These are phyloP conservation scores for Boehmeria nivea DNA, from an alignment of 306 rosid genomes.

Conservation along the genomic window DNA sequence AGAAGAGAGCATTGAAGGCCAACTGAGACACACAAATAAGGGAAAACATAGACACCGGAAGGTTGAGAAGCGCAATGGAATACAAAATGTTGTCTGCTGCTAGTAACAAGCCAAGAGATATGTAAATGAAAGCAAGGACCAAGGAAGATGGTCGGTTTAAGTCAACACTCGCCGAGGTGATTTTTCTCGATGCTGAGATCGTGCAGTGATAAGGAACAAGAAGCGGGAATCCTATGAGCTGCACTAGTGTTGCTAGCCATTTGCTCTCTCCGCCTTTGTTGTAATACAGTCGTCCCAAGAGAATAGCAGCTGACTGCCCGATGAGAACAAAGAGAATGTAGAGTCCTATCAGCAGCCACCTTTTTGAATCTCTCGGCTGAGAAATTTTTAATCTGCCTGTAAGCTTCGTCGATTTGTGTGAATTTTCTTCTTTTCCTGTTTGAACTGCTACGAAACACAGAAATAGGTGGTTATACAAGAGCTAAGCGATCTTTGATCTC, in stretches of 20 bases:
- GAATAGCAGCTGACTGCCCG: not conserved
- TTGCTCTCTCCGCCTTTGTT: not conserved
- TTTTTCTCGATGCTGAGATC: not conserved
- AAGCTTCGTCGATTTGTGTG: too few relatives aligned
- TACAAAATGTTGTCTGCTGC: not conserved
- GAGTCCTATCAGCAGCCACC: not conserved
- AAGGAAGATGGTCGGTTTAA: not conserved
- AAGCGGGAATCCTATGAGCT: not conserved
- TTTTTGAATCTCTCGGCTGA: too few relatives aligned
- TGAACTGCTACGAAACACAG: too few relatives aligned
- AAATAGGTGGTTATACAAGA: too few relatives aligned
- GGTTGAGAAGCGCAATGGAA: not conserved
- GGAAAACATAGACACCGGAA: not conserved
- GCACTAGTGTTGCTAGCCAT: not conserved
- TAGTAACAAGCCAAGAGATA: not conserved
- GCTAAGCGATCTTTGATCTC: too few relatives aligned
- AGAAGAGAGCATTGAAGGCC: not conserved
- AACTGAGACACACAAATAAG: constrained; percentile 5
- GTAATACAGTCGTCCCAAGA: not conserved
- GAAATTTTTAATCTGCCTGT: too few relatives aligned
- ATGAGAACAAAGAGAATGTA: not conserved
- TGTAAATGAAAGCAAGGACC: not conserved
- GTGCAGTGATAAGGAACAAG: not conserved
- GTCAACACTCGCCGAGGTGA: not conserved
- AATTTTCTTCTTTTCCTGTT: too few relatives aligned